A percentile compares a stretch with the other conserved stretches of the same genome.
phyloP scores from a whole-genome alignment of 2,329 filamentous ascomycete genomes.

The Talaromyces sp. region DNA sequence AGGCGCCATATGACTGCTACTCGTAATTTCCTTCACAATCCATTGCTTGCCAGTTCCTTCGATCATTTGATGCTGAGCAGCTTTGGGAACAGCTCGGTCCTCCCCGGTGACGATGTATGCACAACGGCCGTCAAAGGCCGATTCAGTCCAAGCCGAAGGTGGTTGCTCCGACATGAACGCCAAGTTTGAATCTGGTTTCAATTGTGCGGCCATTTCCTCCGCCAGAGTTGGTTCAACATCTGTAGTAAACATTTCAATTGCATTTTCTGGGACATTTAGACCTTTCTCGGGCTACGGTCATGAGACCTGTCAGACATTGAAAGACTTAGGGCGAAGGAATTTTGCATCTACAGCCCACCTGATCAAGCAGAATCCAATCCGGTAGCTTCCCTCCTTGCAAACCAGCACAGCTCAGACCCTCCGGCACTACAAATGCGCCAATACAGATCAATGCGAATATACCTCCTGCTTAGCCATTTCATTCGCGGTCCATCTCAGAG shows the following conservation, averaged over 20 bases:
- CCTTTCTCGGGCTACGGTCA: not conserved
- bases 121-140: constrained; percentile 19
- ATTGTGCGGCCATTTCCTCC: constrained; percentile 8
- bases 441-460: constrained; percentile 32
- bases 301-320: not conserved
- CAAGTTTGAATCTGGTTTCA: constrained; percentile 25
- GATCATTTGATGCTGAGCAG: constrained; percentile 27
- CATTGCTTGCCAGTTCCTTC: constrained; percentile 22
- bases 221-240: constrained; percentile 6
- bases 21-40: constrained; percentile 23
- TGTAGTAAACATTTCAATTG: constrained; percentile 7
- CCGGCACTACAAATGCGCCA: constrained; percentile 37
- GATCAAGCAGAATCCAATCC: constrained; percentile 25
- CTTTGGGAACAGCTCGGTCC: constrained; percentile 24
- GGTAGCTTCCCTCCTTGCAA: constrained; percentile 26
- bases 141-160: constrained; percentile 27
- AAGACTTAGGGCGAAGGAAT: not conserved
- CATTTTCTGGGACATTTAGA: not conserved
- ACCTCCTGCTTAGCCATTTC: constrained; percentile 29
- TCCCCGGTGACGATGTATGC: constrained; percentile 25
- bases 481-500: constrained; percentile 23
- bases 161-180: constrained; percentile 26
- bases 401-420: constrained; percentile 28
- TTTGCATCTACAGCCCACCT: constrained; percentile 19
- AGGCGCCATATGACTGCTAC: constrained; percentile 19